Evolutionary conservation across 1,284 basidiomycete species (phyloP), one percentile per base, ranked within the genome.

Genomic region (Phellinidium pouzarii): DNA sequence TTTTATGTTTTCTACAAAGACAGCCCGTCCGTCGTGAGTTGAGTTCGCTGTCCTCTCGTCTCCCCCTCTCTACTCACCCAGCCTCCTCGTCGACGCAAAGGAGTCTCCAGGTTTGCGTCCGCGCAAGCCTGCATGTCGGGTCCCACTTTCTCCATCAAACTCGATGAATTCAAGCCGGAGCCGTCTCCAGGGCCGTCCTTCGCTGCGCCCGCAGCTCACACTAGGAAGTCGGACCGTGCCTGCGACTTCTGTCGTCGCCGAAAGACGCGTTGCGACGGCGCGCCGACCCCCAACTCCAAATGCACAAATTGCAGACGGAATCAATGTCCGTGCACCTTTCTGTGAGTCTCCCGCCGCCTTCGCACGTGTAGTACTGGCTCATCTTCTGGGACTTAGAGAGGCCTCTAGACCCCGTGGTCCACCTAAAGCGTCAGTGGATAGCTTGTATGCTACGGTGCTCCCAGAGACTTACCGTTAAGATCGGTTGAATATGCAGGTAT

Each of bases 381-480:
- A 54, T 51, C 41, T 48, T 41, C 36, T 52, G 55, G 8, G 50
- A 23, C 23, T n/a, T 54, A 87, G 84, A n/a, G 84, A 86, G 65
- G 75, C 75, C 3, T 91, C 88, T 1, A 87, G 84, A 61, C 84
- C 89, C 49, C 76, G 91, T 54, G 89, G 90, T 0, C 90, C 90
- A 11, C 83, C 90, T 0, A 92, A 93, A 68, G 87, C 87, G 78
- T 91, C 45, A 66, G 75, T 75, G 20, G 17, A 6, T 26, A n/a
- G 9, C 44, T 34, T 50, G 50, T 29, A 54, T 27, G 38, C 55
- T 26, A 43, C 43, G 47, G 26, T 3, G 43, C 49, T n/a, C 25
- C n/a, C n/a, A n/a, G n/a, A n/a, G n/a, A n/a, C n/a, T n/a, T 36
- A 37, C 47, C 29, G 51, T 57, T 50, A 64, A 53, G 4, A 19